Evolutionary conservation across 2,329 filamentous ascomycete genomes (phyloP), one percentile per base, ranked within the genome.

Genomic region (Phialophora macrospora): DNA sequence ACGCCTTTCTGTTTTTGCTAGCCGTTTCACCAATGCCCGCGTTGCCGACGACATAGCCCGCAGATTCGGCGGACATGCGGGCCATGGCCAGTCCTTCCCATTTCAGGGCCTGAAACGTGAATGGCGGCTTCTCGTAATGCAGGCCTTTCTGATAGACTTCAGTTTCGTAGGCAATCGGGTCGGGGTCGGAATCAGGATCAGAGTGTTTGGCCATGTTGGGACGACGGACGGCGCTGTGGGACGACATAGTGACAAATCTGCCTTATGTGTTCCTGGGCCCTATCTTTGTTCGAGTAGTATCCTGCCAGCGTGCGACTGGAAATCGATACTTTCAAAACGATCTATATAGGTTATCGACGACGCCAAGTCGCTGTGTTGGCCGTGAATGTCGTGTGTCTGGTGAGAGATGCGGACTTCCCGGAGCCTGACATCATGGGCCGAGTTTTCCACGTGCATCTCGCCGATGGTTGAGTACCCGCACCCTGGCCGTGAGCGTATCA

Each of bases 21-120:
- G 87, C 84, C 0, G 87, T 90, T 2, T 85, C 80, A 44, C 82
- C 80, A 70, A 88, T 85, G 1, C 87, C 86, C 0, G 87, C 87
- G 6, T 85, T 86, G n/a, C 46, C 46, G 24, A 82, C 79, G 26
- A 88, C 83, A 76, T 89, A 90, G 67, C 84, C 84, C 73, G 84
- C 89, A 7, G 51, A 55, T 8, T 55, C 51, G 28, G 51, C 51
- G 17, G 51, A 55, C 51, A 34, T 32, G 28, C 51, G 51, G 1
- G 22, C 6, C 28, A 12, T 28, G 17, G 51, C 51, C 17, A 26
- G 6, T 12, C 12, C 17, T 82, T 78, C 11, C 80, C 79, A 55
- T 32, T n/a, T 9, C 8, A n/a, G 4, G 28, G 24, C 9, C 4
- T 55, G 51, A 32, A 55, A 55, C 17, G 51, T 55, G 51, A 55